A percentile compares a stretch with the other conserved stretches of the same genome.
Evolutionary conservation across 1,139 yeast species (phyloP).

Genomic region (Hyphopichia buzzinii): DNA sequence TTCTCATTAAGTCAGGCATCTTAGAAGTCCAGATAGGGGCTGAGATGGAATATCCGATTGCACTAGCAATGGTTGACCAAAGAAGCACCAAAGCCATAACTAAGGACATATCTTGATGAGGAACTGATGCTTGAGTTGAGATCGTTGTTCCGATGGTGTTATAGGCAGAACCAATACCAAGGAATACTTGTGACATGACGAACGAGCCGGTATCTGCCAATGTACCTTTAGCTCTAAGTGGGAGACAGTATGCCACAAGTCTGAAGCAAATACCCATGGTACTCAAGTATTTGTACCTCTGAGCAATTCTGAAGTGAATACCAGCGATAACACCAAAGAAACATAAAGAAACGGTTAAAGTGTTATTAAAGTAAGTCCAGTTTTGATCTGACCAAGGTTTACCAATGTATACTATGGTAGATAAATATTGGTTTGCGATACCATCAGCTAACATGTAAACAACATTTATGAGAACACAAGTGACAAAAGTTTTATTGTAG

Average conservation of each 20-base stretch:
- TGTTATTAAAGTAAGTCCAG: slow-evolving; percentile 33
- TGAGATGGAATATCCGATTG: slow-evolving; percentile 44
- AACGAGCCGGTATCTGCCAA: slow-evolving; percentile 18
- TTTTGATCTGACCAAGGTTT: slow-evolving; percentile 21
- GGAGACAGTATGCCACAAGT: slow-evolving; percentile 26
- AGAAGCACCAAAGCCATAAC: slow-evolving; percentile 43
- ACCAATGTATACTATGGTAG: slow-evolving; percentile 16
- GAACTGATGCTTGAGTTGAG: slow-evolving; percentile 35
- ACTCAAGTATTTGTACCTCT: slow-evolving; percentile 29
- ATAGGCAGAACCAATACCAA: slow-evolving; percentile 31
- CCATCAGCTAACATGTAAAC: slow-evolving; percentile 17
- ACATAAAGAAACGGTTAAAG: slow-evolving; percentile 32
- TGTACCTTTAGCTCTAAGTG: slow-evolving; percentile 15
- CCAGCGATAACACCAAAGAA: slow-evolving; percentile 33
- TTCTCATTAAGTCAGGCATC: slow-evolving; percentile 27
- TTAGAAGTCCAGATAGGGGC: slow-evolving; percentile 49
- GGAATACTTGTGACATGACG: slow-evolving; percentile 19
- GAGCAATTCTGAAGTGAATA: slow-evolving; percentile 21
- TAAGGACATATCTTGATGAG: slow-evolving; percentile 47
- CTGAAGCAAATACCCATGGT: slow-evolving; percentile 23
- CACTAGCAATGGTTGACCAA: slow-evolving; percentile 41
- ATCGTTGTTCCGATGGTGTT: slow-evolving; percentile 28
- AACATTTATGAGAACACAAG: slow-evolving; percentile 17
- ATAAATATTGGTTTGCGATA: slow-evolving; percentile 19
- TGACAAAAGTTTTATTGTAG: slow-evolving; percentile 29